These are phyloP conservation scores for Hyphopichia burtonii DNA, from an alignment of 1,139 yeast genomes.

Conservation along the genomic window DNA sequence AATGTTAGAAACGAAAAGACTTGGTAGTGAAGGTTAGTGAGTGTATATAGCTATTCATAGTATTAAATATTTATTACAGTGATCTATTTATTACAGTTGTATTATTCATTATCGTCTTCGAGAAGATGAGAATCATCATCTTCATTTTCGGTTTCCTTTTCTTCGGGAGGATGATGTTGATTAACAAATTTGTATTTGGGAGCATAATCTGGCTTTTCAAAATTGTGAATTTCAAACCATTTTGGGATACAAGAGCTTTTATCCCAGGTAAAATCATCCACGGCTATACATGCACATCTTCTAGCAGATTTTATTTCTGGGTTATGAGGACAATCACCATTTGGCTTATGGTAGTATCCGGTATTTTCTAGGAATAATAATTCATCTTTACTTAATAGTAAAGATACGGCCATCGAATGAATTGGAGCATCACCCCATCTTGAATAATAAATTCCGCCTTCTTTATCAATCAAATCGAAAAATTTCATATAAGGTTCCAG, in stretches of 20 bases:
- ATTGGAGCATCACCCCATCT: slow-evolving; percentile 30
- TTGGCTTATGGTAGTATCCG: slow-evolving; percentile 23
- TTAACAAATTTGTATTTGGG: slow-evolving; percentile 12
- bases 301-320: slow-evolving; percentile 9
- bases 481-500: slow-evolving; percentile 14
- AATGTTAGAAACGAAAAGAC: slow-evolving; percentile 51
- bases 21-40: slow-evolving; percentile 17
- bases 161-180: slow-evolving; percentile 11
- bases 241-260: slow-evolving; percentile 17
- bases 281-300: slow-evolving; percentile 22
- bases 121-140: not conserved
- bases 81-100: not conserved
- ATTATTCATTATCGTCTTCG: slow-evolving; percentile 4
- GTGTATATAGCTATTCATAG: not conserved
- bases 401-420: slow-evolving; percentile 20
- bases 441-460: slow-evolving; percentile 24
- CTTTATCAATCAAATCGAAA: slow-evolving; percentile 17
- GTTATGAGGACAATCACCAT: slow-evolving; percentile 20
- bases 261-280: slow-evolving; percentile 20
- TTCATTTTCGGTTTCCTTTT: slow-evolving; percentile 7
- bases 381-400: slow-evolving; percentile 13
- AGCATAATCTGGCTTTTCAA: slow-evolving; percentile 12
- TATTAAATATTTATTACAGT: no score
- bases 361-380: slow-evolving; percentile 18
- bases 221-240: slow-evolving; percentile 18